Base-by-base conservation (phyloP, 1,284 basidiomycete genomes). In the Ustilago loliicola region DNA sequence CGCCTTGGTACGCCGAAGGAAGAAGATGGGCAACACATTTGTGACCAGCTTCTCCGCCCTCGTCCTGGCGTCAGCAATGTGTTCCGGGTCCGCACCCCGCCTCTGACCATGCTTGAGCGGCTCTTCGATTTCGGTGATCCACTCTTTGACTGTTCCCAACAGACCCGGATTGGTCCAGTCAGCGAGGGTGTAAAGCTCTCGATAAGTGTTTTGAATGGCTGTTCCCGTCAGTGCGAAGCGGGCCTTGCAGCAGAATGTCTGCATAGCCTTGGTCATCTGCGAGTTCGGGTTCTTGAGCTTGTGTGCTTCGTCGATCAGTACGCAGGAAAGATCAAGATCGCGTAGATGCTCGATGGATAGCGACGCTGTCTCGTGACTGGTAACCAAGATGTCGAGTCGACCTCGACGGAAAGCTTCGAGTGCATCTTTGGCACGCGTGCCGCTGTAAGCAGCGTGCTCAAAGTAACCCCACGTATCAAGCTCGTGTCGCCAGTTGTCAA, bases 141-240 rank as follows among this genome's bases (percentile, higher is more conserved):
- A 75, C 23, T 77, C 76, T 17, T 72, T 72, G 25, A 74, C 63
- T 1, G 48, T 67, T 11, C 72, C 76, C 1, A 77, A 62, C 19
- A 72, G 57, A 13, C 66, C 69, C 1, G 73, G 74, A 51, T 80
- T 80, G 47, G 71, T 77, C 80, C 80, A 81, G 32, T 81, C 77
- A 23, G 80, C 67, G 11, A 80, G 40, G 0, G 92, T 92, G 91
- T 93, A 94, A 59, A 95, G 87, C 84, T 96, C 94, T 50, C 90
- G 89, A 79, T 94, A 94, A 0, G 90, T 90, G 79, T 95, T 96
- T 83, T 96, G 94, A 42, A 96, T 94, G 0, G 93, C 91, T 9
- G 92, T 93, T 9, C 94, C 88, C 0, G 93, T 94, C 52, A 95
- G 87, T 1, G 93, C 94, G 79, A 94, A 93, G 1, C 94, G 90